These are phyloP conservation scores for Phialophora verrucosa DNA, from an alignment of 2,329 filamentous ascomycete genomes.

Conservation along the genomic window DNA sequence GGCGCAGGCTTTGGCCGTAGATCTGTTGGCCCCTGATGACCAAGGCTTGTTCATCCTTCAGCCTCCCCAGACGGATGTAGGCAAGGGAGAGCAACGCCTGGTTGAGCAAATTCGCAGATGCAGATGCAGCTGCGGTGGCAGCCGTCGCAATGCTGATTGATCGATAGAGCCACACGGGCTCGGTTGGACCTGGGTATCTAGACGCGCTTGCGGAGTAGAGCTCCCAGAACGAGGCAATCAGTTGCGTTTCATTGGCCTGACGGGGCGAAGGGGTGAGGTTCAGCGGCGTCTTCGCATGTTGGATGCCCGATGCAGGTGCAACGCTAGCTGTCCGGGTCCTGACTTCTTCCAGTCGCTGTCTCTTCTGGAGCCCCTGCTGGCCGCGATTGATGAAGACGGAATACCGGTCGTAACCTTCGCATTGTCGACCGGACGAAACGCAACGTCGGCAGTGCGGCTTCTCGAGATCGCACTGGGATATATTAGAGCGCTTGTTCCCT, in stretches of 20 bases:
- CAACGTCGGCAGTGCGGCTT: constrained; percentile 22
- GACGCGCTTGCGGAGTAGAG: constrained; percentile 2
- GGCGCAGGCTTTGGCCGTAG: constrained; percentile 16
- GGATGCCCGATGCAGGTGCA: neutral
- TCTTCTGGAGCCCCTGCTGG: constrained; percentile 21
- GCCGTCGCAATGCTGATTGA: neutral
- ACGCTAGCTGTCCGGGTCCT: neutral
- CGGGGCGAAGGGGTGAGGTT: neutral
- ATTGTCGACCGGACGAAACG: constrained; percentile 7
- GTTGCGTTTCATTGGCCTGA: constrained; percentile 15
- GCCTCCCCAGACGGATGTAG: constrained; percentile 15
- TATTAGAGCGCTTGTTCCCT: neutral
- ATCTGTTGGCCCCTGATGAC: constrained; percentile 17
- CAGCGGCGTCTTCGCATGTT: neutral
- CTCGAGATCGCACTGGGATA: constrained; percentile 21
- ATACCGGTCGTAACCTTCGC: constrained; percentile 27
- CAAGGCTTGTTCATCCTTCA: constrained; percentile 4
- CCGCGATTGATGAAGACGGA: constrained; percentile 27
- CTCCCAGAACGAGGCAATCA: constrained; percentile 25
- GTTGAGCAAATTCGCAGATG: constrained; percentile 4
- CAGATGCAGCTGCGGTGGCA: neutral
- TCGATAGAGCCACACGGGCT: constrained; percentile 19
- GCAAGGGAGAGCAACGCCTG: constrained; percentile 21
- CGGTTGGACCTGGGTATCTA: neutral
- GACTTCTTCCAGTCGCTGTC: constrained; percentile 23